These are phyloP conservation scores for Leptomonas seymouri DNA, from an alignment of 208 protist species.

Conservation along the genomic window DNA sequence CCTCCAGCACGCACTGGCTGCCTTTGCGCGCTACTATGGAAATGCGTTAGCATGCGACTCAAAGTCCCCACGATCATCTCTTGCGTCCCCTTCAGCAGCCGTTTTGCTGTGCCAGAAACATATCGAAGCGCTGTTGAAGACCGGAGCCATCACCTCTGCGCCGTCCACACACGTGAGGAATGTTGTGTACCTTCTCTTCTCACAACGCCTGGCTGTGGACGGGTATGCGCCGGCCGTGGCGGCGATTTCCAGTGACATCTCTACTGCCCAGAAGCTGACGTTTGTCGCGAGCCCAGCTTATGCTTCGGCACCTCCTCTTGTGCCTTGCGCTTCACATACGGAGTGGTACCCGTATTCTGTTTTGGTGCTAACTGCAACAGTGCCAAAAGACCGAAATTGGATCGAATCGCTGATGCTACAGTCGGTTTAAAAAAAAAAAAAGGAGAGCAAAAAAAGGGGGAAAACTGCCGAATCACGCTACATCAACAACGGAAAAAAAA, in stretches of 20 bases:
- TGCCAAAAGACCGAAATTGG: conserved; percentile 49
- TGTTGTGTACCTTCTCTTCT: conserved; percentile 40
- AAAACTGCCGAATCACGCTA: no score
- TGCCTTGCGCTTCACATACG: conserved; percentile 1
- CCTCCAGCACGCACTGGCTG: conserved; percentile 35
- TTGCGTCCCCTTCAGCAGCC: not conserved
- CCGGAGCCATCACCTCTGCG: not conserved
- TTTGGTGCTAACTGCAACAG: conserved; percentile 48
- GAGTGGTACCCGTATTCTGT: conserved; percentile 57
- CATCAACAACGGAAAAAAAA: no score
- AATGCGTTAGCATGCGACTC: not conserved
- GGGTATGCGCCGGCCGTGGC: conserved; percentile 22
- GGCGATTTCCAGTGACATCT: conserved; percentile 19
- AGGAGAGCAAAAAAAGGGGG: no score
- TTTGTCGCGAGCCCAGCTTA: conserved; percentile 23
- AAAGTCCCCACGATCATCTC: not conserved
- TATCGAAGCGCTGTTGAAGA: not conserved
- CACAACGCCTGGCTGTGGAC: conserved; percentile 43
- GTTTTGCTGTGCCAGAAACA: not conserved
- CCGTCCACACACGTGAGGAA: conserved; percentile 4
- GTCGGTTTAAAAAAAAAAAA: not conserved
- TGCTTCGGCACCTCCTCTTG: not conserved
- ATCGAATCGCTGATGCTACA: conserved; percentile 24
- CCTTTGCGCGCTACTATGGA: conserved; percentile 23
- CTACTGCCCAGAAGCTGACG: not conserved